Evolutionary conservation across 306 rosid species (phyloP), one percentile per base, ranked within the genome.

Genomic region (Sicyos baderoa): DNA sequence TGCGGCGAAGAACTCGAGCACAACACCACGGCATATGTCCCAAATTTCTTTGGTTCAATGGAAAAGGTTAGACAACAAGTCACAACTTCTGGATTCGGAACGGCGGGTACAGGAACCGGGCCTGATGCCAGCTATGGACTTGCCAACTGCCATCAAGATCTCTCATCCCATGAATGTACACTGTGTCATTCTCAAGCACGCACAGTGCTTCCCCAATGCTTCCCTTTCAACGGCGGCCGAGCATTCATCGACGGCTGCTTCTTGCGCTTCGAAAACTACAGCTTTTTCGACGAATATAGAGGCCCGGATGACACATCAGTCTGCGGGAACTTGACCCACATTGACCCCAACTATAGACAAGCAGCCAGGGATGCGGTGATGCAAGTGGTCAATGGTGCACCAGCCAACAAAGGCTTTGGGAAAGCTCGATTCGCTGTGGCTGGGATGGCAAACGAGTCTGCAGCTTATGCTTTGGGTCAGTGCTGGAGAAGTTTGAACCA

Each of bases 81-180:
- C 86, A 72, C 81, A 23, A 72, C 49, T 56, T 68, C 81, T 2
- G 94, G 97, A 3, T 88, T 82, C 14, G 98, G 98, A 70, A 74
- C 75, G 19, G 88, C 91, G 56, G 73, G 75, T 44, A 57, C 82
- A 22, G 98, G 98, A 8, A 76, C 82, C 25, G 96, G 91, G 35
- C 90, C 85, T 23, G 85, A 93, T 52, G 55, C 76, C 5, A 86
- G 75, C 88, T 88, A 83, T 71, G 98, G 96, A 61, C 82, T 93
- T 27, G 98, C 90, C 14, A 95, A 93, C 56, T 93, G 98, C 83
- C 90, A 89, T 60, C 94, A 89, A 25, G 97, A 93, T 78, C 96
- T 93, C 70, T 79, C 98, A 4, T 79, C 87, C 35, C 87, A 77
- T 3, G 98, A 93, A 54, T 93, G 98, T 49, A 85, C 80, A 10